Percentiles rank a stretch among this genome's conserved stretches.
Conservation (phyloP, 257 asterid genomes). For the Anisodus tanguticus region DNA sequence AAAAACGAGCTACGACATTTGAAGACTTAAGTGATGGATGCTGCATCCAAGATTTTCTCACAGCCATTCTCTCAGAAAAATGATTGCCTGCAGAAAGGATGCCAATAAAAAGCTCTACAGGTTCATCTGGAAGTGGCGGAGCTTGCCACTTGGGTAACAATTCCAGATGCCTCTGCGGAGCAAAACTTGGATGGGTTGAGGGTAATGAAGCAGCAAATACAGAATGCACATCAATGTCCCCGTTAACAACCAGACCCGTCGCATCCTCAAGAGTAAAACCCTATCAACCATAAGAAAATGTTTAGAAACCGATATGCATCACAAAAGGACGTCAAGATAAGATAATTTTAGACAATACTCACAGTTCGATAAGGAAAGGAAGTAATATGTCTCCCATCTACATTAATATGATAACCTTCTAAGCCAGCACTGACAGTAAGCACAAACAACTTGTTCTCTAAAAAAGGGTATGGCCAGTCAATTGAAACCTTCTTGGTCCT, state of each 20-base stretch:
- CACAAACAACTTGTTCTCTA: constrained; percentile 81
- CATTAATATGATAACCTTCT: constrained; percentile 90
- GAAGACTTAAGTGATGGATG: constrained; percentile 63
- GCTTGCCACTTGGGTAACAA: constrained; percentile 77
- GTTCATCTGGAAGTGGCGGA: constrained; percentile 61
- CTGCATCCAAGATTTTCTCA: constrained; percentile 96
- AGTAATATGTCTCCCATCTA: constrained; percentile 84
- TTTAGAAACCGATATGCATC: neutral
- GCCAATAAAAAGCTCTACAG: constrained; percentile 85
- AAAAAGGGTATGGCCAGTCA: constrained; percentile 97
- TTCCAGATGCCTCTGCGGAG: constrained; percentile 78
- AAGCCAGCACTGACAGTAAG: constrained; percentile 85
- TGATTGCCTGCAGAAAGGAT: constrained; percentile 95
- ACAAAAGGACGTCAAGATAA: constrained; percentile 19
- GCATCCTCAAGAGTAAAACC: constrained; percentile 96
- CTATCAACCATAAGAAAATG: constrained; percentile 43
- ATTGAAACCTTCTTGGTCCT: constrained; percentile 76
- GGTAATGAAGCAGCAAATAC: constrained; percentile 86
- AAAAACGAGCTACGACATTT: constrained; percentile 74
- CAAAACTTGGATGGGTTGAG: constrained; percentile 74
- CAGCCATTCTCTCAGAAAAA: constrained; percentile 97
- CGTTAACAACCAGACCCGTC: constrained; percentile 73
- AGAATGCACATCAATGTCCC: constrained; percentile 78
- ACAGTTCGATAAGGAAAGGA: constrained; percentile 90
- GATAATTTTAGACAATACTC: constrained; percentile 40